Evolutionary conservation across 306 rosid genomes (phyloP).

Genomic region (Citrullus amarus): DNA sequence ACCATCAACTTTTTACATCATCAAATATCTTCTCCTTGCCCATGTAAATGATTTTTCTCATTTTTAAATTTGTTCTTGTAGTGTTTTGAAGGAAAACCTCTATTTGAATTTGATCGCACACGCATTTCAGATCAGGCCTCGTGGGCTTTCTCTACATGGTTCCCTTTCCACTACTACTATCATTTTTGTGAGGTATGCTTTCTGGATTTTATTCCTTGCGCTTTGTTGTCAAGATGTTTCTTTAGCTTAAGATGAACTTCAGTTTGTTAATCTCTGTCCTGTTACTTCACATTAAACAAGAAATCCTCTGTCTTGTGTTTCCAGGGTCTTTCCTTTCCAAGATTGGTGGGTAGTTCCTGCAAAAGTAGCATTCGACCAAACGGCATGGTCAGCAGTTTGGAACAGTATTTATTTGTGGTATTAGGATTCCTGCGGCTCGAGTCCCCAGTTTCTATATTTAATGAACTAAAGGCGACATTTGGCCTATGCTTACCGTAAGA

Average conservation of each 20-base stretch:
- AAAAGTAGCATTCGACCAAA: constrained; percentile 83
- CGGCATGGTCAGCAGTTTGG: constrained; percentile 90
- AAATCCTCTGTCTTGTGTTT: constrained; percentile 2
- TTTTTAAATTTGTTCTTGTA: constrained; percentile 19
- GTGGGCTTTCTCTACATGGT: constrained; percentile 96
- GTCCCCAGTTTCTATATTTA: constrained; percentile 56
- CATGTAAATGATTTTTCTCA: not conserved
- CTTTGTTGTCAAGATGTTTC: not conserved
- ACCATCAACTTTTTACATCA: not conserved
- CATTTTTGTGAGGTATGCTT: constrained; percentile 74
- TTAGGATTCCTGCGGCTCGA: constrained; percentile 73
- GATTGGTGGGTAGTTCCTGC: constrained; percentile 99
- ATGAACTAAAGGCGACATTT: constrained; percentile 66
- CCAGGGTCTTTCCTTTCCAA: constrained; percentile 80
- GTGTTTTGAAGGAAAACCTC: constrained; percentile 96
- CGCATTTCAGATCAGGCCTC: constrained; percentile 85
- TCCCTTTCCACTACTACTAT: constrained; percentile 95
- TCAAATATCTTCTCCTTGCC: not conserved
- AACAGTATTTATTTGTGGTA: constrained; percentile 70
- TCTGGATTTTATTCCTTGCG: not conserved
- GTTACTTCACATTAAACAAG: not conserved
- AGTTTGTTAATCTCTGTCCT: not conserved
- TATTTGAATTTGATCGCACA: constrained; percentile 79
- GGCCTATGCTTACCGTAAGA: constrained; percentile 88
- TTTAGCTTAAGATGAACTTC: not conserved